Conservation (phyloP, 495 filamentous ascomycete species). For the Amorphotheca resinae region DNA sequence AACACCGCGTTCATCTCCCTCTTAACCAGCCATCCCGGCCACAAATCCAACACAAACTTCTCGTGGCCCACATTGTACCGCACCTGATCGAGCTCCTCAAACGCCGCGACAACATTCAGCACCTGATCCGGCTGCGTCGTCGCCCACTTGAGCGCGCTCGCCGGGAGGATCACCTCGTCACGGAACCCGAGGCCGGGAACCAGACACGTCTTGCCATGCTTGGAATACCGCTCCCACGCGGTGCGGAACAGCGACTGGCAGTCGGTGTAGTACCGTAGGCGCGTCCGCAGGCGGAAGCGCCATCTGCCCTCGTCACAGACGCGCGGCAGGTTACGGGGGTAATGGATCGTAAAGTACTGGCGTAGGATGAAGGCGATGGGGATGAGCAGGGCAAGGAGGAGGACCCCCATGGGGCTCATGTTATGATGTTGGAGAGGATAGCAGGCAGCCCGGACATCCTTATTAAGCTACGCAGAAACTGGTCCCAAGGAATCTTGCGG, state of each 20-base stretch:
- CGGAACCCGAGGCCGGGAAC: slow-evolving; percentile 25
- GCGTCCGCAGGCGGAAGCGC: slow-evolving; percentile 17
- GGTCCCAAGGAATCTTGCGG: no score
- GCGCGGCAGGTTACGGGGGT: slow-evolving; percentile 17
- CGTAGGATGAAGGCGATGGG: not conserved
- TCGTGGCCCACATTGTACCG: not conserved
- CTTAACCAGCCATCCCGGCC: not conserved
- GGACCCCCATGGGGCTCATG: no score
- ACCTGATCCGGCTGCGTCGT: not conserved
- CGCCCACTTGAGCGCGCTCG: not conserved
- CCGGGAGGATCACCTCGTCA: slow-evolving; percentile 22
- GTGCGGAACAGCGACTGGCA: slow-evolving; percentile 17
- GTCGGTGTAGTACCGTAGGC: slow-evolving; percentile 16
- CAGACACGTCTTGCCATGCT: slow-evolving; percentile 24
- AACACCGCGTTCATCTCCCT: slow-evolving; percentile 1
- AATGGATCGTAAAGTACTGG: not conserved
- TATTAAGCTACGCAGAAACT: no score
- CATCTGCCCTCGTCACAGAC: slow-evolving; percentile 16
- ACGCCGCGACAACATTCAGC: not conserved
- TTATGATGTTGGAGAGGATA: no score
- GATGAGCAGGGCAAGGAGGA: not conserved
- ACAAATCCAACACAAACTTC: not conserved
- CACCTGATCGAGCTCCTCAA: not conserved
- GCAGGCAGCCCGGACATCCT: no score
- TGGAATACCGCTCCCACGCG: slow-evolving; percentile 24